Evolutionary conservation across 1,284 basidiomycete species (phyloP).

Genomic region (Moniliophthora roreri): DNA sequence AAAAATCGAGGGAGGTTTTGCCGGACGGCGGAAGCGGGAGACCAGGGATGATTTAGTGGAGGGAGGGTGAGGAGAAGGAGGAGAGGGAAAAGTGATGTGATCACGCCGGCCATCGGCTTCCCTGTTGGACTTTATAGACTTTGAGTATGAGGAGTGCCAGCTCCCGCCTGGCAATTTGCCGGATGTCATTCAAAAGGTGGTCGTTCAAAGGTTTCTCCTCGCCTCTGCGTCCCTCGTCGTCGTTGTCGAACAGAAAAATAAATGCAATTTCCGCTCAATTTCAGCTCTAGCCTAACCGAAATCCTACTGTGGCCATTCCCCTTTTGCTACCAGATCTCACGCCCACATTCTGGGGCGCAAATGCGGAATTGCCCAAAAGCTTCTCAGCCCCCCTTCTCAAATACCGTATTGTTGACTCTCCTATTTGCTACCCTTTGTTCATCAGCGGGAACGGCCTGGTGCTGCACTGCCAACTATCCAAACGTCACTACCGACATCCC

Average conservation of each 20-base stretch:
- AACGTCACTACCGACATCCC: too few species aligned
- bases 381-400: too few species aligned
- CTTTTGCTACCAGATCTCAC: neutral
- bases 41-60: slow-evolving; percentile 30
- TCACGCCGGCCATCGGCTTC: neutral
- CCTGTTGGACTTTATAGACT: neutral
- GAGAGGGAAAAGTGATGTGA: neutral
- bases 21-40: slow-evolving; percentile 35
- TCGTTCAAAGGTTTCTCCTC: too few species aligned
- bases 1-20: slow-evolving; percentile 31
- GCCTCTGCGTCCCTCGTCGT: neutral
- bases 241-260: neutral
- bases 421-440: too few species aligned
- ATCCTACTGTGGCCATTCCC: neutral
- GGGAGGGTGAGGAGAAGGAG: slow-evolving; percentile 10
- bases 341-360: neutral
- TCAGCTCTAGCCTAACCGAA: slow-evolving; percentile 3
- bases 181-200: neutral
- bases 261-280: neutral
- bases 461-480: too few species aligned
- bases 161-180: neutral
- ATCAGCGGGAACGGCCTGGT: too few species aligned
- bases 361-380: neutral
- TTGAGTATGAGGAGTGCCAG: neutral
- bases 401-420: too few species aligned